Evolutionary conservation across 108 stramenopile species (phyloP).

Genomic region (Conticribra weissflogii): DNA sequence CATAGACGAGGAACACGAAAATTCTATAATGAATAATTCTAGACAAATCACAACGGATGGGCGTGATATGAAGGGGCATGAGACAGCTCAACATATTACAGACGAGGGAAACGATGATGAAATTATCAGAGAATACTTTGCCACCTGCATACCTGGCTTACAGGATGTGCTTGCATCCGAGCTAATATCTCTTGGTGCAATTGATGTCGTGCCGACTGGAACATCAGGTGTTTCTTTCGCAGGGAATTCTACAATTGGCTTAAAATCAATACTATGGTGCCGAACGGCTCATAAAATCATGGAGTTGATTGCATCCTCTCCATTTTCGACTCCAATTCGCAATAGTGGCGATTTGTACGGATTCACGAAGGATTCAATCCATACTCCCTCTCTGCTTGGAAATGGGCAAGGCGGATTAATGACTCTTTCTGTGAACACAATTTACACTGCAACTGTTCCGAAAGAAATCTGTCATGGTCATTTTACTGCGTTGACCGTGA

Average conservation of each 20-base stretch:
- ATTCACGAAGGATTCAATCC: slow-evolving; percentile 47
- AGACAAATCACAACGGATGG: too few relatives aligned
- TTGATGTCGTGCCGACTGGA: slow-evolving; percentile 33
- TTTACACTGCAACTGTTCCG: slow-evolving; percentile 52
- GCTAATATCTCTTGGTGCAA: slow-evolving; percentile 52
- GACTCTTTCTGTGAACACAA: slow-evolving; percentile 63
- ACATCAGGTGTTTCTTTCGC: slow-evolving; percentile 36
- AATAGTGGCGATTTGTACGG: slow-evolving; percentile 62
- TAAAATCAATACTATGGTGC: slow-evolving; percentile 66
- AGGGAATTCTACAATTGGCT: slow-evolving; percentile 41
- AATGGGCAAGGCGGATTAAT: slow-evolving; percentile 69
- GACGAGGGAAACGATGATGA: background rate
- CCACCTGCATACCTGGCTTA: slow-evolving; percentile 76
- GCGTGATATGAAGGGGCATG: too few relatives aligned
- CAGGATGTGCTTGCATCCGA: slow-evolving; percentile 60
- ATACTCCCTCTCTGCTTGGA: slow-evolving; percentile 62
- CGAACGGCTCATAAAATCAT: slow-evolving; percentile 80
- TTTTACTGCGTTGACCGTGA: slow-evolving; percentile 78
- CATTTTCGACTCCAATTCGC: background rate
- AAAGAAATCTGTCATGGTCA: slow-evolving; percentile 82
- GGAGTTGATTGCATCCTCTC: slow-evolving; percentile 57
- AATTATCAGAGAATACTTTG: slow-evolving; percentile 19
- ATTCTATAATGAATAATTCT: too few relatives aligned
- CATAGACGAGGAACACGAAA: slow-evolving; percentile 28
- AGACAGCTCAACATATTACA: too few relatives aligned